Percentiles rank a stretch among this genome's conserved stretches.
Evolutionary conservation across 225 moss, liverwort and hornwort species (phyloP).

Genomic region (Sphagnum tenellum): DNA sequence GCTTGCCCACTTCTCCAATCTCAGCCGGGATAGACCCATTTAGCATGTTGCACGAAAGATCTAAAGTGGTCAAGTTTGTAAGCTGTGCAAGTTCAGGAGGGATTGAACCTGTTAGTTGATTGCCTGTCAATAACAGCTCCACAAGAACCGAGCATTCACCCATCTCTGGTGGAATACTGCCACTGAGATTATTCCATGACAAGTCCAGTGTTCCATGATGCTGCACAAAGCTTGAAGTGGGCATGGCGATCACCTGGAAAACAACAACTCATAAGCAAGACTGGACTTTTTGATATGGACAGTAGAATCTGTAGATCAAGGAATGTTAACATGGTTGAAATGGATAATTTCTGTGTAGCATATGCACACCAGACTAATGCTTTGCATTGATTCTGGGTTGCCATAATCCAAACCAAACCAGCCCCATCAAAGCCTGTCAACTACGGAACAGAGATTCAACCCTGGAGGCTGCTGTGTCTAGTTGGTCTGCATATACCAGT

Average conservation of each 20-base stretch:
- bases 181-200: slow-evolving; percentile 52
- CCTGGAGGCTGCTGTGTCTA: too few relatives aligned
- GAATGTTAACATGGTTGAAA: too few relatives aligned
- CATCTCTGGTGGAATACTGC: slow-evolving; percentile 29
- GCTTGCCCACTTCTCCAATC: slow-evolving; percentile 21
- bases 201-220: slow-evolving; percentile 78
- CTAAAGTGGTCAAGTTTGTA: slow-evolving; percentile 28
- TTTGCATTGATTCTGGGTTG: too few relatives aligned
- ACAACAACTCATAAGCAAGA: neutral
- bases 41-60: slow-evolving; percentile 30
- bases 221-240: slow-evolving; percentile 60
- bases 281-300: neutral
- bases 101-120: slow-evolving; percentile 32
- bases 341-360: too few relatives aligned
- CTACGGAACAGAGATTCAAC: too few relatives aligned
- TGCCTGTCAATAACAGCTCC: slow-evolving; percentile 40
- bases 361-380: too few relatives aligned
- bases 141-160: slow-evolving; percentile 36
- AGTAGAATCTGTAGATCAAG: too few relatives aligned
- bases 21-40: slow-evolving; percentile 31
- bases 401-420: too few relatives aligned
- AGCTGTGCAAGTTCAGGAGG: slow-evolving; percentile 25
- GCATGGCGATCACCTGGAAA: slow-evolving; percentile 49
- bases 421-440: too few relatives aligned
- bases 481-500: too few relatives aligned